Conservation (phyloP, 2,329 filamentous ascomycete species). For the Pseudocercospora crystallina region DNA sequence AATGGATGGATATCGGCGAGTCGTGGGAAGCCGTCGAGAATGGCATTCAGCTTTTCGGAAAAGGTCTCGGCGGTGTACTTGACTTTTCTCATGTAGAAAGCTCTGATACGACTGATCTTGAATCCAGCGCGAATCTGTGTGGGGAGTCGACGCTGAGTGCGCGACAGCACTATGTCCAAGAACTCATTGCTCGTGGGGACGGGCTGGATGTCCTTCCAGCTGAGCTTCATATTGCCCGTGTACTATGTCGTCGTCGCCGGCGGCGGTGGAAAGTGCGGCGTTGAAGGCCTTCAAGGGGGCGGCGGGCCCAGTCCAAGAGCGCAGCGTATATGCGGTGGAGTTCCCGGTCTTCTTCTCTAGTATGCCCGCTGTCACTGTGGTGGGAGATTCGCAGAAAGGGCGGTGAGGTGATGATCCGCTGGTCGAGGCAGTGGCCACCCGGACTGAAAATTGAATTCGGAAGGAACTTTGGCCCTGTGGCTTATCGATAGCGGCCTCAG, state of each 20-base stretch:
- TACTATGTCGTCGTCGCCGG: background rate
- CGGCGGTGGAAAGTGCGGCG: background rate
- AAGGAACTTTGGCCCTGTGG: too few relatives aligned
- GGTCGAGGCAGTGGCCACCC: too few relatives aligned
- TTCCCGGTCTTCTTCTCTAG: too few relatives aligned
- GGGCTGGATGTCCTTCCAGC: slow-evolving; percentile 55
- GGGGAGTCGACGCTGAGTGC: slow-evolving; percentile 87
- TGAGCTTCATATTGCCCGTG: slow-evolving; percentile 54
- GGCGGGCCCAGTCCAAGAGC: background rate
- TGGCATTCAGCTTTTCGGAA: slow-evolving; percentile 85
- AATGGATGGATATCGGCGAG: slow-evolving; percentile 95
- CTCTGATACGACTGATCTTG: slow-evolving; percentile 90
- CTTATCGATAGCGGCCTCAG: background rate
- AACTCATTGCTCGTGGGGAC: slow-evolving; percentile 89
- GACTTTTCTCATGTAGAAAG: slow-evolving; percentile 96
- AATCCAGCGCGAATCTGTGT: slow-evolving; percentile 96
- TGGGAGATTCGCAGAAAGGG: too few relatives aligned
- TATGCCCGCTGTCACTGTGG: too few relatives aligned
- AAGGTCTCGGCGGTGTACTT: slow-evolving; percentile 98
- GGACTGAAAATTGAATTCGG: too few relatives aligned
- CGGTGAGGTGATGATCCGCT: too few relatives aligned
- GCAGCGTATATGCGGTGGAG: too few relatives aligned
- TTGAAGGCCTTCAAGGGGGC: background rate
- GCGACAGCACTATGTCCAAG: slow-evolving; percentile 91
- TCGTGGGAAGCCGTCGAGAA: slow-evolving; percentile 89